Conservation (phyloP, 139 green algal genomes). For the Asterochloris erici region DNA sequence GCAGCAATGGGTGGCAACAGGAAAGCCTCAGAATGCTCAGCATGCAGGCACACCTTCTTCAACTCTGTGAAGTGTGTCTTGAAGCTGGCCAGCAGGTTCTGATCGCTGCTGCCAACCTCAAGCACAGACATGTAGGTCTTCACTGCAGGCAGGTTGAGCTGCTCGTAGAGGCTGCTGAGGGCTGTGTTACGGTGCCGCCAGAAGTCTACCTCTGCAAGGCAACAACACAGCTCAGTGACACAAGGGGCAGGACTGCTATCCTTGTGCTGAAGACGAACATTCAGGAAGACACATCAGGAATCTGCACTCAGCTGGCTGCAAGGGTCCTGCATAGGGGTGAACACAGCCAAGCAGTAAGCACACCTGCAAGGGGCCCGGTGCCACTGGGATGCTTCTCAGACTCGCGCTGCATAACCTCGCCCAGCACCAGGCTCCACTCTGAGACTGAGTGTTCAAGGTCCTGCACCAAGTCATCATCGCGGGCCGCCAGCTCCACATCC, state of each 20-base stretch:
- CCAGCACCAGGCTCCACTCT: constrained; percentile 2
- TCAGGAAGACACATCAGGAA: neutral
- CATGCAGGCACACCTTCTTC: constrained; percentile 14
- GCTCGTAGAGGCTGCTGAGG: constrained; percentile 74
- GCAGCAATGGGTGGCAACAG: neutral
- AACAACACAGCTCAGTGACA: neutral
- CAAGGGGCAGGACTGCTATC: neutral
- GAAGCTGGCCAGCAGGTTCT: constrained; percentile 68
- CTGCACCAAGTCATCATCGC: constrained; percentile 1
- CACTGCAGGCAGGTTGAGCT: constrained; percentile 71
- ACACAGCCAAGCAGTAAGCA: neutral
- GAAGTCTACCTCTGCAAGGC: constrained; percentile 78
- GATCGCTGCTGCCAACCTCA: constrained; percentile 59
- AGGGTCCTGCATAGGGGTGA: neutral
- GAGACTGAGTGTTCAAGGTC: constrained; percentile 11
- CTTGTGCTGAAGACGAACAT: neutral
- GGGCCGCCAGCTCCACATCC: neutral
- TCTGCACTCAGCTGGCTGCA: no score
- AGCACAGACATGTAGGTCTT: constrained; percentile 55
- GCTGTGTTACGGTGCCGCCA: constrained; percentile 76
- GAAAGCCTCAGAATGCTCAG: neutral
- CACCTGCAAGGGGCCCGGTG: constrained; percentile 11
- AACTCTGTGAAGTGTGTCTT: constrained; percentile 46
- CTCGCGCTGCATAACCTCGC: constrained; percentile 11
- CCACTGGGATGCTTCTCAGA: constrained; percentile 13